Evolutionary conservation across 2,329 filamentous ascomycete species (phyloP), one percentile per base, ranked within the genome.

Genomic region (Aspergillus sp.): DNA sequence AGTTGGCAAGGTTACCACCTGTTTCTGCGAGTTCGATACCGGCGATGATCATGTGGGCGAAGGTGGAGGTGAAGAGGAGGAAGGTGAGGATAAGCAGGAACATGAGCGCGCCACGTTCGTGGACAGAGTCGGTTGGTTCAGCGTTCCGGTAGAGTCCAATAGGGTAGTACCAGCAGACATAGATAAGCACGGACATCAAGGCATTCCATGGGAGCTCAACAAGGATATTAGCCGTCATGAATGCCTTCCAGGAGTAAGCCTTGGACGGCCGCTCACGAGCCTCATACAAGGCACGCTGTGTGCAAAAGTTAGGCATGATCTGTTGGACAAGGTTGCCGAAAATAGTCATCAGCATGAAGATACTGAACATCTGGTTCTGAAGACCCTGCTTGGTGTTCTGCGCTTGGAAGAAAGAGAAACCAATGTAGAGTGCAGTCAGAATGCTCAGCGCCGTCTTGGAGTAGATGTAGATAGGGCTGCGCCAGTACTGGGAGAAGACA

Each of bases 401-500:
- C 1, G 90, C 88, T 25, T 86, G 83, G 82, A 86, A 91, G 77
- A 96, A 93, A 60, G 89, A 88, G 76, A 93, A 92, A 48, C 91
- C 91, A 68, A 96, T 90, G 73, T 93, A 96, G 12, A 96, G 81
- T 4, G 87, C 80, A 63, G 82, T 82, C 15, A 87, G 75, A 23
- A 83, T 77, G 70, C 87, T 91, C 17, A 96, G 86, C 1, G 82
- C 78, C 0, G 82, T 72, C 80, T 96, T 96, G 67, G 90, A 88
- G 79, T 93, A 96, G 73, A 96, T 93, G 79, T 96, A 96, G 5
- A 87, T 84, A 0, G 92, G 92, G 0, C 88, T 93, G 59, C 92
- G 89, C 91, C 92, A 96, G 82, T 95, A 96, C 73, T 96, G 91
- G 70, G 93, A 85, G 80, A 95, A 95, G 25, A 95, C 89, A 68